phyloP scores from a whole-genome alignment of 495 filamentous ascomycete species.

The Penicillium pulvis region DNA sequence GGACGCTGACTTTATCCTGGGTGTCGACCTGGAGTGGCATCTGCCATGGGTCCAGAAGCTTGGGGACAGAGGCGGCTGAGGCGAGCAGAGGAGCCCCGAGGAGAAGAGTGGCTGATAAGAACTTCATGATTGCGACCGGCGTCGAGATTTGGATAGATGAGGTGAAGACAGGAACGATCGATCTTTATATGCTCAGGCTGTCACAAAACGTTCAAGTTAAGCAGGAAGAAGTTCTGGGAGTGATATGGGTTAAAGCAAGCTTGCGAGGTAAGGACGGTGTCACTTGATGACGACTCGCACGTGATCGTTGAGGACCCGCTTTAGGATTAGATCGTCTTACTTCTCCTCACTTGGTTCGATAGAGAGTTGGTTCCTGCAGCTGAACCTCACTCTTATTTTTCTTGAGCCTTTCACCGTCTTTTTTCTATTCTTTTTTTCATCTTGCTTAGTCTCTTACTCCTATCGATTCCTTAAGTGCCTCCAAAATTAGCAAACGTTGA shows the following conservation, averaged over 20 bases:
- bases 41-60: constrained; percentile 37
- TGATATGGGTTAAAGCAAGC: constrained; percentile 3
- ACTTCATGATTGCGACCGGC: constrained; percentile 43
- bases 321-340: constrained; percentile 11
- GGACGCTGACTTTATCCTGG: constrained; percentile 27
- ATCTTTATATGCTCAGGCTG: background rate
- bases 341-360: background rate
- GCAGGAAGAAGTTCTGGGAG: background rate
- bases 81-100: constrained; percentile 35
- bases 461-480: background rate
- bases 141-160: background rate
- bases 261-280: constrained; percentile 14
- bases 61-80: constrained; percentile 31
- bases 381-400: background rate
- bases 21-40: constrained; percentile 25
- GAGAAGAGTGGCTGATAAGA: constrained; percentile 42
- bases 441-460: background rate
- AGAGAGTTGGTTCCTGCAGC: constrained; percentile 1
- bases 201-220: background rate
- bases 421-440: too few relatives aligned
- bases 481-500: background rate
- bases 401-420: background rate
- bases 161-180: background rate
- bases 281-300: constrained; percentile 34
- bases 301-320: constrained; percentile 12